Evolutionary conservation across 192 early-diverging fungal genomes (phyloP).

Genomic region (Coemansia brasiliensis): DNA sequence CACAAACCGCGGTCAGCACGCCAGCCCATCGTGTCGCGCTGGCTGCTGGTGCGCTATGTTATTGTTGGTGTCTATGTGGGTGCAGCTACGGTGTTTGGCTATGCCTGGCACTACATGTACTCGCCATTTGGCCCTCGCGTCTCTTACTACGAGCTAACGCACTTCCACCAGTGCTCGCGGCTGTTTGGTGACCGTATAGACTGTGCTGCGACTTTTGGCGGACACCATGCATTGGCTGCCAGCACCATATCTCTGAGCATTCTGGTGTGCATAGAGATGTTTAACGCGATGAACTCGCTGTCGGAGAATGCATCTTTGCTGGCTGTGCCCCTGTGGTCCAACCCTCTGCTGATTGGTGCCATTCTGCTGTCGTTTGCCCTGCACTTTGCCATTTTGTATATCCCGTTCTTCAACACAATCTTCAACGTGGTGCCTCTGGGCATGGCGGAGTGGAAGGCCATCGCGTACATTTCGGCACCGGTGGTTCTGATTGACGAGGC

Average conservation of each 20-base stretch:
- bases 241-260: conserved; percentile 96
- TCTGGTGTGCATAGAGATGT: conserved; percentile 97
- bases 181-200: conserved; percentile 87
- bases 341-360: conserved; percentile 82
- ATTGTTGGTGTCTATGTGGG: conserved; percentile 93
- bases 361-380: conserved; percentile 87
- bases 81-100: conserved; percentile 90
- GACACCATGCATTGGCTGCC: conserved; percentile 76
- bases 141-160: conserved; percentile 82
- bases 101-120: conserved; percentile 99
- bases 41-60: conserved; percentile 96
- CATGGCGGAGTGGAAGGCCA: conserved; percentile 84
- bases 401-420: conserved; percentile 91
- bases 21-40: conserved; percentile 89
- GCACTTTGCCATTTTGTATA: conserved; percentile 96
- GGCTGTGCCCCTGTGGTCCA: conserved; percentile 88
- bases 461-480: conserved; percentile 85
- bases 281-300: conserved; percentile 96
- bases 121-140: conserved; percentile 87
- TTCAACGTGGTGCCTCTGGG: conserved; percentile 92
- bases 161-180: conserved; percentile 88
- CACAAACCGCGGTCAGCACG: conserved; percentile 78
- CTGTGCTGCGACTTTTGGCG: conserved; percentile 82
- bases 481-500: conserved; percentile 92
- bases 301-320: conserved; percentile 94